Evolutionary conservation across 2,329 filamentous ascomycete genomes (phyloP), one percentile per base, ranked within the genome.

Genomic region (Epichloe glyceriae): DNA sequence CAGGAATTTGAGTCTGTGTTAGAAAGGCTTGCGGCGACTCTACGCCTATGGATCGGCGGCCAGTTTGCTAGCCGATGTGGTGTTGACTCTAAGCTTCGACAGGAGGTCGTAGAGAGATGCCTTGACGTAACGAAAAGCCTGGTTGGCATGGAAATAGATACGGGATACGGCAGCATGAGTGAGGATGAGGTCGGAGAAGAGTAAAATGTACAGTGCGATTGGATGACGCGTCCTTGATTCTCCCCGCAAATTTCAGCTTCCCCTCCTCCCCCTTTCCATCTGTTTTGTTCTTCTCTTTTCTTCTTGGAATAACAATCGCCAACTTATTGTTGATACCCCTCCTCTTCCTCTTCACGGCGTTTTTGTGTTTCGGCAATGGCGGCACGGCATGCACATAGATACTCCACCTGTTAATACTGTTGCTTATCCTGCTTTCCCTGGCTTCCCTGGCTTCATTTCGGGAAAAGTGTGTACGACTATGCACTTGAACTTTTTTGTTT

Each of bases 41-140:
- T 85, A 46, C 71, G 81, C 26, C 73, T 80, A 39, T 84, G 81
- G 81, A 75, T 80, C 47, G 78, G 78, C 15, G 72, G 75, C 6
- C 60, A 67, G 2, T 66, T 71, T 3, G 77, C 76, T 19, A 73
- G 73, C 46, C 71, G 70, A 50, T 72, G 71, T 47, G 76, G 74
- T 2, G 64, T 83, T n/a, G 67, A 70, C 17, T 66, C 68, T 2
- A 69, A 72, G 14, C 64, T 78, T n/a, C 73, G 78, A 52, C 70
- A 71, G 51, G 68, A 69, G 54, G 72, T 82, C 57, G 73, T 83
- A 3, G 71, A 77, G 47, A 69, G 72, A 48, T 83, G 79, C 53
- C 62, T 83, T 17, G 59, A 64, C 11, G 72, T 83, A 37, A 79
- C 75, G 14, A 79, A 78, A 60, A 72, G 67, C 47, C 67, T 78